Conservation (phyloP, 495 filamentous ascomycete species). For the Hypoxylon trugodes region DNA sequence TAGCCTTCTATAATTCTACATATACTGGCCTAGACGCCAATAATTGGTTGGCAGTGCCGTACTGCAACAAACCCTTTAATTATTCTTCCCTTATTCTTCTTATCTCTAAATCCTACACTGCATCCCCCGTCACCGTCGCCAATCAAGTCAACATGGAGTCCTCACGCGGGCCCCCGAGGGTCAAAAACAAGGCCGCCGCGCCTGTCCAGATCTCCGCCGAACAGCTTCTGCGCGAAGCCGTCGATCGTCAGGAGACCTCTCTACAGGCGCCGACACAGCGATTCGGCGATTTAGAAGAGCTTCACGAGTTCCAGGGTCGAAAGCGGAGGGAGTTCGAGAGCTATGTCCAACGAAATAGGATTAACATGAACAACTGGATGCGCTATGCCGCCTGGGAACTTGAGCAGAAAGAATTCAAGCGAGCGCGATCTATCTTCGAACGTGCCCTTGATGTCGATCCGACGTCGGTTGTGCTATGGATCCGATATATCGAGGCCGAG, state of each 20-base stretch:
- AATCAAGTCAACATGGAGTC: conserved; percentile 75
- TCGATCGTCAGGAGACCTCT: conserved; percentile 92
- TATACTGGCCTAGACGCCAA: not conserved
- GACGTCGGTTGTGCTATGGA: conserved; percentile 82
- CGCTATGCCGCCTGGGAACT: conserved; percentile 97
- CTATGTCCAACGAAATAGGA: conserved; percentile 92
- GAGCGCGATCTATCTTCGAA: conserved; percentile 96
- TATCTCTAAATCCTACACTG: not conserved
- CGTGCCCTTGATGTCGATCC: conserved; percentile 91
- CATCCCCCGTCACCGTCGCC: not conserved
- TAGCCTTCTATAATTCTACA: not conserved
- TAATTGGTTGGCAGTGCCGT: conserved; percentile 11
- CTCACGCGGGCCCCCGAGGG: conserved; percentile 90
- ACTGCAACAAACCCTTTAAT: not conserved
- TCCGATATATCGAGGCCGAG: conserved; percentile 94
- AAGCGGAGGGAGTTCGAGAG: conserved; percentile 97
- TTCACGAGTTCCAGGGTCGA: conserved; percentile 95
- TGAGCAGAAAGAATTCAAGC: conserved; percentile 97
- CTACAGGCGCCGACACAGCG: conserved; percentile 92
- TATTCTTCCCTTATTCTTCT: not conserved
- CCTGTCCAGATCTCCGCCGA: conserved; percentile 92
- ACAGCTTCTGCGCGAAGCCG: conserved; percentile 96
- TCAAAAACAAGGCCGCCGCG: conserved; percentile 96
- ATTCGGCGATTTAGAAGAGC: conserved; percentile 95
- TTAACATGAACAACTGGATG: conserved; percentile 99